Conservation (phyloP, 129 eudicot genomes). For the Arctium lappa region DNA sequence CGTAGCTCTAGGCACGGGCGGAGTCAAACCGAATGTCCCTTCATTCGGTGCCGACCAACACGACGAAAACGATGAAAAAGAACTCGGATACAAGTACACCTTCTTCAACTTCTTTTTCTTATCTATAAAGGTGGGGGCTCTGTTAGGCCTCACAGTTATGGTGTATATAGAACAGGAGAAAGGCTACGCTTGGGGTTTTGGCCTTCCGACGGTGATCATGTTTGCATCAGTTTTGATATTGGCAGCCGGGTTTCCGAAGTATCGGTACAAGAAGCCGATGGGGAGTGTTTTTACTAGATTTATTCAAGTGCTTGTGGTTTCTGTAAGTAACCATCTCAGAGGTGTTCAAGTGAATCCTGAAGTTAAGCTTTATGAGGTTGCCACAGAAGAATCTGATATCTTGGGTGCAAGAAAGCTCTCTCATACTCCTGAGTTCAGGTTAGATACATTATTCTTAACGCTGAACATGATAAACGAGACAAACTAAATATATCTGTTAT, state of each 20-base stretch:
- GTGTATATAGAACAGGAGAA: slow-evolving; percentile 58
- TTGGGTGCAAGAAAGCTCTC: slow-evolving; percentile 66
- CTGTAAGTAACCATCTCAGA: slow-evolving; percentile 51
- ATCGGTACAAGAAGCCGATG: slow-evolving; percentile 74
- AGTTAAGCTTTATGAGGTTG: slow-evolving; percentile 54
- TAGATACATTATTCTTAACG: neutral
- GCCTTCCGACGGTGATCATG: slow-evolving; percentile 55
- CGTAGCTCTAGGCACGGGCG: slow-evolving; percentile 92
- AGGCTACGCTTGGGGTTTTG: slow-evolving; percentile 87
- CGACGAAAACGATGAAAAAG: slow-evolving; percentile 56
- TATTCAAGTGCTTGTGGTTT: slow-evolving; percentile 66
- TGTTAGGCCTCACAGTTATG: slow-evolving; percentile 69
- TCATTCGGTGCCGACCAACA: slow-evolving; percentile 94
- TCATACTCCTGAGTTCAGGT: slow-evolving; percentile 71
- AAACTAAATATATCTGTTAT: neutral
- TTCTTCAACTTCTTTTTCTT: slow-evolving; percentile 84
- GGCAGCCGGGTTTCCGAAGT: slow-evolving; percentile 54
- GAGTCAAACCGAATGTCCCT: slow-evolving; percentile 88
- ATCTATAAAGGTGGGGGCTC: slow-evolving; percentile 75
- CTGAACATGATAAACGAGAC: neutral
- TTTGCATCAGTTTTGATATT: slow-evolving; percentile 45
- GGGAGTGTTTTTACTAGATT: slow-evolving; percentile 83
- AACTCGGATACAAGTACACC: slow-evolving; percentile 51
- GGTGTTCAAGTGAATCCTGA: slow-evolving; percentile 41
- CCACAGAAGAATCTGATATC: slow-evolving; percentile 58